Conservation (phyloP, 2,329 filamentous ascomycete species). For the Verticillium klebahnii region DNA sequence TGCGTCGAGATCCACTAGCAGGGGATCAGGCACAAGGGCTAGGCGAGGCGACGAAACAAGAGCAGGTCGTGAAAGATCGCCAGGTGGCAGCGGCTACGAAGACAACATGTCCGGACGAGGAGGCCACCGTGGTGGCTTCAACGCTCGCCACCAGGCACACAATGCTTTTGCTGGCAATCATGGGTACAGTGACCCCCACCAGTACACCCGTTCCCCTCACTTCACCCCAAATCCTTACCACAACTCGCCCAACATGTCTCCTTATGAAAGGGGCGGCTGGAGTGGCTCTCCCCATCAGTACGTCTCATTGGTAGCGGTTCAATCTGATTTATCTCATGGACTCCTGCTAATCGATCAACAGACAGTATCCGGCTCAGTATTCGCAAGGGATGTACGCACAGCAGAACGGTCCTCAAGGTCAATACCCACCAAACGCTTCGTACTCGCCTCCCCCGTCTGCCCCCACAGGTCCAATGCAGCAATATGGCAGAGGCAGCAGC, state of each 20-base stretch:
- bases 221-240: constrained; percentile 51
- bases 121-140: constrained; percentile 22
- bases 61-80: constrained; percentile 14
- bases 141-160: constrained; percentile 26
- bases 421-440: constrained; percentile 44
- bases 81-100: constrained; percentile 28
- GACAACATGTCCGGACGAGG: constrained; percentile 28
- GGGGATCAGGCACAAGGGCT: constrained; percentile 7
- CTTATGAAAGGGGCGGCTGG: constrained; percentile 54
- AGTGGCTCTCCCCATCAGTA: constrained; percentile 30
- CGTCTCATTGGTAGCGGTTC: constrained; percentile 1
- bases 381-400: constrained; percentile 49
- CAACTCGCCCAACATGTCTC: constrained; percentile 59
- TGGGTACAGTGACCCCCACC: constrained; percentile 28
- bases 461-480: constrained; percentile 52
- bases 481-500: constrained; percentile 39
- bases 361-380: constrained; percentile 60
- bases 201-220: constrained; percentile 55
- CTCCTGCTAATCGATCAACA: constrained; percentile 25
- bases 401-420: constrained; percentile 46
- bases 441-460: constrained; percentile 51
- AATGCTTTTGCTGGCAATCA: constrained; percentile 27
- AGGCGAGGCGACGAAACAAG: constrained; percentile 8
- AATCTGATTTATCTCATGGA: neutral
- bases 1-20: constrained; percentile 10